Evolutionary conservation across 192 early-diverging fungal genomes (phyloP).

Genomic region (Obelidium mucronatum): DNA sequence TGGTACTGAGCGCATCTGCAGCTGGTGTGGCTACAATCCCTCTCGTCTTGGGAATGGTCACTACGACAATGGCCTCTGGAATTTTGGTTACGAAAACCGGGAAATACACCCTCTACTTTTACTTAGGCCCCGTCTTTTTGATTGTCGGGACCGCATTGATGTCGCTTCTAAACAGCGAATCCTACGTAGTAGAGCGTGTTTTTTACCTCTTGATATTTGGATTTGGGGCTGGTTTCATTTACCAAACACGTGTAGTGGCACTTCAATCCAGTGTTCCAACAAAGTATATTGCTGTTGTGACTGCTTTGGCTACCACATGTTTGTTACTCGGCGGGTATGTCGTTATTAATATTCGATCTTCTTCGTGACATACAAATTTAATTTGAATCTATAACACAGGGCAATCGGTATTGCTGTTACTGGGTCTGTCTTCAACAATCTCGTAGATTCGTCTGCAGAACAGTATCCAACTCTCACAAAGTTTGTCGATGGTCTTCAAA

Average conservation of each 20-base stretch:
- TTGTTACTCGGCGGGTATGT: constrained; percentile 57
- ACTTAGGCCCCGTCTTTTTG: constrained; percentile 10
- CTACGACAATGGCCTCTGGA: constrained; percentile 71
- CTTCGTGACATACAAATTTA: not conserved
- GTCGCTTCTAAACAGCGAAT: constrained; percentile 25
- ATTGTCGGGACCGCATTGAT: not conserved
- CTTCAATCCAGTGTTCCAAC: constrained; percentile 73
- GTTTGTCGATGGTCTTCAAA: not conserved
- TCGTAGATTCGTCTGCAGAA: constrained; percentile 44
- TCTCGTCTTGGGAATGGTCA: constrained; percentile 73
- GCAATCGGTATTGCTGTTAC: constrained; percentile 30
- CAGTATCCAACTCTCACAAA: not conserved
- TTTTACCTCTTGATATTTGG: constrained; percentile 75
- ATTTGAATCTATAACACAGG: not conserved
- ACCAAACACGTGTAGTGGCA: constrained; percentile 78
- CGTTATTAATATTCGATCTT: not conserved
- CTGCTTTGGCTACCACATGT: constrained; percentile 71
- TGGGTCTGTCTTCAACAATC: constrained; percentile 34
- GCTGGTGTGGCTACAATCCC: constrained; percentile 81
- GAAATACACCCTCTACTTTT: constrained; percentile 17
- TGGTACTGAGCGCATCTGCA: constrained; percentile 71
- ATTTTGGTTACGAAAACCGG: constrained; percentile 58
- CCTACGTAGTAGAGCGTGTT: constrained; percentile 59
- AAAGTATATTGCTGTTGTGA: constrained; percentile 75
- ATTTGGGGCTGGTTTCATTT: constrained; percentile 73